Evolutionary conservation across 805 yeast genomes (phyloP), one percentile per base, ranked within the genome.

Genomic region (Wickerhamiella spandovensis): DNA sequence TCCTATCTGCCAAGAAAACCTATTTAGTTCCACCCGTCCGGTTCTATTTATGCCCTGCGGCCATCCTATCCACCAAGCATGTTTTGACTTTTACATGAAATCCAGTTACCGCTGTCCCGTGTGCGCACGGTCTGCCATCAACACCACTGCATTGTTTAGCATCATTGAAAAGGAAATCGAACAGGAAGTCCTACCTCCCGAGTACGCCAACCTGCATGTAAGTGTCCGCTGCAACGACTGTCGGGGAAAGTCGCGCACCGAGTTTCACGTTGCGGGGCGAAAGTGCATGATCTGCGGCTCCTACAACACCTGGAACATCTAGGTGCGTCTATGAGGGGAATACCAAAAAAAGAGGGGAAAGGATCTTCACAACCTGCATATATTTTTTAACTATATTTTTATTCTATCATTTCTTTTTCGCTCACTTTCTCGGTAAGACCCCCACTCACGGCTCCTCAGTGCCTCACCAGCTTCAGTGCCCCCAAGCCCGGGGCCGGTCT

Each of bases 41-140:
- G 95, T 88, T 43, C 95, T 87, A 20, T 88, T 89, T 64, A 87
- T 89, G 95, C 71, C 73, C 3, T 89, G 97, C 67, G 96, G 97
- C 1, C 97, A 89, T 66, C 85, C 95, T 38, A 89, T 89, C 52
- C 97, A 89, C 67, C 86, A 87, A 63, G 61, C 65, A 24, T 89
- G 97, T 64, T 88, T 79, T 64, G 81, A 81, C 54, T 90, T 85
- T 56, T 80, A 83, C 63, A 77, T 85, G n/a, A 75, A 79, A 56
- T 87, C 84, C 62, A 78, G 84, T 15, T 89, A 87, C 71, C 85
- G 86, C 63, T 89, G 97, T 64, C 97, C 97, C 1, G 74, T 85
- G 2, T 89, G 97, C 63, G 81, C 86, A 49, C 79, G 84, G 57
- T 82, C 95, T 0, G 78, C 90, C 48, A 72, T 83, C 37, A 85